phyloP scores from a whole-genome alignment of 1,139 yeast species.

The Sugiyamaella pinicola region DNA sequence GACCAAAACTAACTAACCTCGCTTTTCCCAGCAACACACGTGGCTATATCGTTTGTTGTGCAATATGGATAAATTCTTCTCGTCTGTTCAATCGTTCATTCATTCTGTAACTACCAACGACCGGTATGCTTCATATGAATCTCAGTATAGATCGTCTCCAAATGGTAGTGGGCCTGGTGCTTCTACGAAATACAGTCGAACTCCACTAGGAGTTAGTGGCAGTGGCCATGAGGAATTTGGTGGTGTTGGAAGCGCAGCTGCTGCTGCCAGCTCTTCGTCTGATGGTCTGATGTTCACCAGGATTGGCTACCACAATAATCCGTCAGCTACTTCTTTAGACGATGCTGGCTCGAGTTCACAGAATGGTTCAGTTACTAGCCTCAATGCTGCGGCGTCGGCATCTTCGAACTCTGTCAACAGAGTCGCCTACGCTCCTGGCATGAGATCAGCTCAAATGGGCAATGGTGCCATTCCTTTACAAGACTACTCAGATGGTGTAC shows the following conservation, averaged over 20 bases:
- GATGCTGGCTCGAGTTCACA: conserved; percentile 18
- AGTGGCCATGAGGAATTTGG: conserved; percentile 14
- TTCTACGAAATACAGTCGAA: conserved; percentile 1
- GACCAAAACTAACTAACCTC: too few species aligned
- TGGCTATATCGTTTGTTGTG: not conserved
- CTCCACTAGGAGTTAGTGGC: conserved; percentile 12
- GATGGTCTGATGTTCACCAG: not conserved
- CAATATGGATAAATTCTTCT: conserved; percentile 40
- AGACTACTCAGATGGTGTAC: conserved; percentile 53
- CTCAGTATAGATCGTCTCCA: conserved; percentile 28
- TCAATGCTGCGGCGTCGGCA: conserved; percentile 29
- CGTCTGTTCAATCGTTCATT: conserved; percentile 50
- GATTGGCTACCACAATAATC: conserved; percentile 15
- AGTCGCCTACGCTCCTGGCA: conserved; percentile 43
- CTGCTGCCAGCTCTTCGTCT: conserved; percentile 28
- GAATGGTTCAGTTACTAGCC: conserved; percentile 25
- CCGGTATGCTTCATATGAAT: conserved; percentile 62
- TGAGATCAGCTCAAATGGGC: conserved; percentile 42
- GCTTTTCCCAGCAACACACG: not conserved
- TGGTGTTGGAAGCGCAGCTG: conserved; percentile 25
- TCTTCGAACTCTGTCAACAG: conserved; percentile 38
- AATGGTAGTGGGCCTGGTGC: conserved; percentile 23
- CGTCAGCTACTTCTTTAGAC: conserved; percentile 30
- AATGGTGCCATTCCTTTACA: conserved; percentile 50
- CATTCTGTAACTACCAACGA: conserved; percentile 67